phyloP scores from a whole-genome alignment of 192 early-diverging fungal species.

The Jimgerdemannia lactiflua region DNA sequence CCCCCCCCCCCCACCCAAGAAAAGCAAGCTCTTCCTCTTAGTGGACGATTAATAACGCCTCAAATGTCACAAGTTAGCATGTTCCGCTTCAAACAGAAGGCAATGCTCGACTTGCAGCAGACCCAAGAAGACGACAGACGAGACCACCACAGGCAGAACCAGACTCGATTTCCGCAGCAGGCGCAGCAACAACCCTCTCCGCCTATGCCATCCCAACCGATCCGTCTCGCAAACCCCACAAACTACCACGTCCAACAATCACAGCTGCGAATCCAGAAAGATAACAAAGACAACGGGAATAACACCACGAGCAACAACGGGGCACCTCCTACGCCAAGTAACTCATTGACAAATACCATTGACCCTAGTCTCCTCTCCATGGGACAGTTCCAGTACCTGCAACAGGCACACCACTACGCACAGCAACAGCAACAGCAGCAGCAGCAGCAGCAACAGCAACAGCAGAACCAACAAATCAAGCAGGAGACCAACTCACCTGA shows the following conservation, averaged over 20 bases:
- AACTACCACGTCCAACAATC: constrained; percentile 23
- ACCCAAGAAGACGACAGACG: no score
- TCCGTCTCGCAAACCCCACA: constrained; percentile 17
- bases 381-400: neutral
- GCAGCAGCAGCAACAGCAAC: constrained; percentile 9
- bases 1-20: no score
- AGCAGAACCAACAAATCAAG: constrained; percentile 21
- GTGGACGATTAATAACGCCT: no score
- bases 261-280: neutral
- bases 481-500: constrained; percentile 36
- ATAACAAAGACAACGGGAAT: neutral
- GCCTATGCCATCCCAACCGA: neutral
- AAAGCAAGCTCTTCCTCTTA: no score
- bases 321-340: constrained; percentile 15
- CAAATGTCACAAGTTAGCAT: no score
- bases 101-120: no score
- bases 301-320: constrained; percentile 2
- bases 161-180: no score
- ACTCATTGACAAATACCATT: constrained; percentile 17
- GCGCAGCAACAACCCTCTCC: no score
- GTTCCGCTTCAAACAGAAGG: no score
- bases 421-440: neutral
- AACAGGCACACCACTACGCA: neutral
- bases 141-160: no score
- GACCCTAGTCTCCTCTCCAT: constrained; percentile 13